These are phyloP conservation scores for Zopfochytrium polystomum DNA, from an alignment of 371 early-diverging fungal species.

Conservation along the genomic window DNA sequence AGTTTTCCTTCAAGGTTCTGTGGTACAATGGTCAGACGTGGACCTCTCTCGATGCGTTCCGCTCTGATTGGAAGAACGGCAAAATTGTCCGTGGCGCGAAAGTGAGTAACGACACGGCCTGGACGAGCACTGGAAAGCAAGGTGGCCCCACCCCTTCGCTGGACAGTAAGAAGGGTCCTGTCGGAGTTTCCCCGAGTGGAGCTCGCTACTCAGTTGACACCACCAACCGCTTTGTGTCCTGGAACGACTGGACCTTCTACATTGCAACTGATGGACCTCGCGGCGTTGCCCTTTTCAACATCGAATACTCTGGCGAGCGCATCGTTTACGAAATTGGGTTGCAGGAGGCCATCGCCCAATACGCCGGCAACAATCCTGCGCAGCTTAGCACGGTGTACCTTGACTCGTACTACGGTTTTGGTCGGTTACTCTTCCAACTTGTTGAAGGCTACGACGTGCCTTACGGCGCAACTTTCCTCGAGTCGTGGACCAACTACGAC, in stretches of 20 bases:
- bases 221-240: conserved; percentile 4
- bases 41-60: background rate
- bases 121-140: background rate
- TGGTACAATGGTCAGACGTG: conserved; percentile 13
- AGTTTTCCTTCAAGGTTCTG: background rate
- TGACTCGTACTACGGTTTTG: conserved; percentile 14
- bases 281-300: conserved; percentile 15
- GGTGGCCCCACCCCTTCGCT: background rate
- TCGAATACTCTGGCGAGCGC: conserved; percentile 12
- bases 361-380: conserved; percentile 19
- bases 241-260: conserved; percentile 10
- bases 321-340: conserved; percentile 18
- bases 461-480: conserved; percentile 12
- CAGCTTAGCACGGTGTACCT: conserved; percentile 16
- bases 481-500: conserved; percentile 11
- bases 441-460: conserved; percentile 21
- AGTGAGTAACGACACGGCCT: background rate
- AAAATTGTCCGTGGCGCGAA: background rate
- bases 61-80: background rate
- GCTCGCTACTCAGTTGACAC: conserved; percentile 7
- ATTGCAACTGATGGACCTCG: conserved; percentile 6
- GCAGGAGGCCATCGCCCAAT: conserved; percentile 19
- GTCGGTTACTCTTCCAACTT: conserved; percentile 9
- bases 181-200: background rate
- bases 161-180: background rate